phyloP scores from a whole-genome alignment of 805 yeast species.

The Maudiozyma serrabonitensis region DNA sequence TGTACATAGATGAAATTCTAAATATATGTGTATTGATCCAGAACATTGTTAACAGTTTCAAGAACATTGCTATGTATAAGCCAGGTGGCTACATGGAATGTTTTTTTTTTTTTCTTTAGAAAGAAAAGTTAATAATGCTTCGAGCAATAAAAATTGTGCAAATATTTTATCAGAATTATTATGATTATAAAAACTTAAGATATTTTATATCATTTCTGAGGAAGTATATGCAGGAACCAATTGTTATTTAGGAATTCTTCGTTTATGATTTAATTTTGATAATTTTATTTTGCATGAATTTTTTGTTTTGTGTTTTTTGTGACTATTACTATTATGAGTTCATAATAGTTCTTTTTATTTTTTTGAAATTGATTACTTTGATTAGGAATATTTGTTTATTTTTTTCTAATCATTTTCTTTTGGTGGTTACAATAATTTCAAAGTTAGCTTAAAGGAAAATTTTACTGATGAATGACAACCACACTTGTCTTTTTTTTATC shows the following conservation, averaged over 20 bases:
- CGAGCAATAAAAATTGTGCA: not conserved
- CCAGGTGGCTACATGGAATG: not conserved
- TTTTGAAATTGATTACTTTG: not conserved
- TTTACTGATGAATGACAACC: constrained; percentile 32
- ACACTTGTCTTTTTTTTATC: constrained; percentile 28
- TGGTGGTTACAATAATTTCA: not conserved
- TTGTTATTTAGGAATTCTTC: constrained; percentile 60
- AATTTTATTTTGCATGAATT: not conserved
- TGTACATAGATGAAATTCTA: too few species aligned
- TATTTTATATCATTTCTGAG: constrained; percentile 41
- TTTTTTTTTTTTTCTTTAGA: not conserved
- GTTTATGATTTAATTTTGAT: constrained; percentile 45
- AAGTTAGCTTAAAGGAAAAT: not conserved
- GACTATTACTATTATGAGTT: constrained; percentile 17
- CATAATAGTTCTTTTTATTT: constrained; percentile 18
- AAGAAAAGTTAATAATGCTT: not conserved
- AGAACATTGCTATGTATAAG: too few species aligned
- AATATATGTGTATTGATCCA: not conserved
- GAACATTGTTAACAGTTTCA: too few species aligned
- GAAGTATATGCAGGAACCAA: constrained; percentile 70
- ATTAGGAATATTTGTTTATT: not conserved
- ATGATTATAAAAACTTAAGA: constrained; percentile 26
- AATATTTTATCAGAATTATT: constrained; percentile 1
- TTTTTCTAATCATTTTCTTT: not conserved
- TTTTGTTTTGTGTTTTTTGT: not conserved